Conservation (phyloP, 352 stramenopile species). For the Blastocystis sp. region DNA sequence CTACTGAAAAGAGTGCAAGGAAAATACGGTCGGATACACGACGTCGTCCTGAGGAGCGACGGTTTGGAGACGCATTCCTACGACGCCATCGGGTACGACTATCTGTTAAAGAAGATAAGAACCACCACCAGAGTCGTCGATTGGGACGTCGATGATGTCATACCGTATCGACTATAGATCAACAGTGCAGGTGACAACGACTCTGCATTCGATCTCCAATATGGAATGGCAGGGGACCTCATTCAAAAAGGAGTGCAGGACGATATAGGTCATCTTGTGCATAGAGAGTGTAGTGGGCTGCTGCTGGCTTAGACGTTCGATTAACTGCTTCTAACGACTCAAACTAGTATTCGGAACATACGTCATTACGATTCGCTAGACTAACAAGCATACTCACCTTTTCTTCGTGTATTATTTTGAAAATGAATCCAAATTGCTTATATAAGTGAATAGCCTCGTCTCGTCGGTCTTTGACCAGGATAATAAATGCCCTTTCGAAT, state of each 20-base stretch:
- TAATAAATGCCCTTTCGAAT: not conserved
- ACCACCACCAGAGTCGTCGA: not conserved
- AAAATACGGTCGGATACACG: not conserved
- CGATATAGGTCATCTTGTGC: not conserved
- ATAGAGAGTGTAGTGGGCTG: not conserved
- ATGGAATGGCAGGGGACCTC: not conserved
- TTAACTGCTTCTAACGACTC: not conserved
- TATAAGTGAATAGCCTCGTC: not conserved
- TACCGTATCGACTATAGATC: not conserved
- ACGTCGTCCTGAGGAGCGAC: not conserved
- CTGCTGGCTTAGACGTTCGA: not conserved
- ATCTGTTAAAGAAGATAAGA: not conserved
- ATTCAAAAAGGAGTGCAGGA: not conserved
- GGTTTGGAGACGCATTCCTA: not conserved
- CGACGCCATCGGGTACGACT: not conserved
- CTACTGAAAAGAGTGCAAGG: not conserved
- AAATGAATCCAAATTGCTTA: not conserved
- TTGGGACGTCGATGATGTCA: not conserved
- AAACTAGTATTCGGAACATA: too few relatives aligned
- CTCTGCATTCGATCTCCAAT: not conserved
- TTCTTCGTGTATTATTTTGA: not conserved
- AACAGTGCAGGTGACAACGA: not conserved
- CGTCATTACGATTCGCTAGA: not conserved
- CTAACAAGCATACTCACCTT: not conserved
- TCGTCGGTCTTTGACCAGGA: not conserved